Conservation (phyloP, 2,329 filamentous ascomycete species). For the Talaromyces funiculosus region DNA sequence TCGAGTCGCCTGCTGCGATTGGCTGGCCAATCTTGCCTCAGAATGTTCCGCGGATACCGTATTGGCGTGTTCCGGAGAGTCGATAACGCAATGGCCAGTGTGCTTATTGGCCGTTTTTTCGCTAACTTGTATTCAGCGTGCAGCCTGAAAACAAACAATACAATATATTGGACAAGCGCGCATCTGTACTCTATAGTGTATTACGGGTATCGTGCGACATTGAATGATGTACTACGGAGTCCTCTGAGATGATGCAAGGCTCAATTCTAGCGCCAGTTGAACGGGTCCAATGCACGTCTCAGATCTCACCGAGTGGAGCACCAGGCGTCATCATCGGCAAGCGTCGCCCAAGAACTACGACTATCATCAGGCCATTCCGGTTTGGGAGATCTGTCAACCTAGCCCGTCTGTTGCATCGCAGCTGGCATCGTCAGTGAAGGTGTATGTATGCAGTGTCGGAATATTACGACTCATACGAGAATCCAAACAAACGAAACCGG, state of each 20-base stretch:
- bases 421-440: background rate
- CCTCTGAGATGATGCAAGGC: slow-evolving; percentile 5
- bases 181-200: background rate
- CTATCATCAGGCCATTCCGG: background rate
- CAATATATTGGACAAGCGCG: background rate
- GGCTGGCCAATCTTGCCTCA: slow-evolving; percentile 1
- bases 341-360: background rate
- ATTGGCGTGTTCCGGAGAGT: background rate
- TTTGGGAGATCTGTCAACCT: background rate
- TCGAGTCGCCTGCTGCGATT: background rate
- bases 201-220: background rate
- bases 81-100: slow-evolving; percentile 3
- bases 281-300: slow-evolving; percentile 4
- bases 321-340: slow-evolving; percentile 1
- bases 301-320: slow-evolving; percentile 4
- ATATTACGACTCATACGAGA: background rate
- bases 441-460: background rate
- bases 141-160: background rate
- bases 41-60: background rate
- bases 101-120: background rate
- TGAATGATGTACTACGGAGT: background rate
- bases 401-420: background rate
- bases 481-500: background rate
- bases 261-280: background rate
- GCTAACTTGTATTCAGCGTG: background rate